Base-by-base conservation (phyloP, 768 basidiomycete genomes). In the Lentinula aciculospora region DNA sequence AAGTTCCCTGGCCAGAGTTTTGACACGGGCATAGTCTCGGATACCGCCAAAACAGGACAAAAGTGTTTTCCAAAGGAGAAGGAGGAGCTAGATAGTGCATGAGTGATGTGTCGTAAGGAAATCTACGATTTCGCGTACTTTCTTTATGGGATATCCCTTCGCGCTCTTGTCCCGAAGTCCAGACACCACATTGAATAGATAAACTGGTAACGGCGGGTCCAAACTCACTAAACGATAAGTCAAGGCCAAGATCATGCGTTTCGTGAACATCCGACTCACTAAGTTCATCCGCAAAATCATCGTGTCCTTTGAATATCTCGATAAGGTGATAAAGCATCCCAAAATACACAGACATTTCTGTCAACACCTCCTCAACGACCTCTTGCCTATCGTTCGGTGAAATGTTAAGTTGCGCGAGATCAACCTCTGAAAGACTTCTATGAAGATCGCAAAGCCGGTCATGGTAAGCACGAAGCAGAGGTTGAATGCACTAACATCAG, bases 141-240 rank as follows among this genome's bases (percentile, higher is more conserved):
- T 98, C 75, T 98, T 99, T 64, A 97, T 90, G 0, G 97, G 97
- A 72, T 97, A 99, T 4, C 92, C 92, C 67, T 92, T 94, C 2
- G 93, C 89, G 66, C 89, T 90, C 74, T 94, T 93, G 69, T 98
- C 96, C 63, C 92, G 86, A 40, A 98, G 75, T 40, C 87, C 85
- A 23, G 93, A 87, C n/a, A 98, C 87, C 47, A 94, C 81, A 55
- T 88, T 88, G 75, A 97, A 92, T 17, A 98, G 76, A 66, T 94
- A 94, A 6, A 96, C 86, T 1, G 96, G 95, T 21, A 98, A 74
- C 12, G 97, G 95, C 12, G 95, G 95, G 47, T 96, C 92, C 73
- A 96, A 79, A 63, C 89, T 89, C 95, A 99, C 96, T 98, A 61
- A 27, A 53, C 5, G 45, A 49, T 15, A 28, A 54, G 31, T 57